Conservation (phyloP, 495 filamentous ascomycete species). For the Penicillium paradoxum region DNA sequence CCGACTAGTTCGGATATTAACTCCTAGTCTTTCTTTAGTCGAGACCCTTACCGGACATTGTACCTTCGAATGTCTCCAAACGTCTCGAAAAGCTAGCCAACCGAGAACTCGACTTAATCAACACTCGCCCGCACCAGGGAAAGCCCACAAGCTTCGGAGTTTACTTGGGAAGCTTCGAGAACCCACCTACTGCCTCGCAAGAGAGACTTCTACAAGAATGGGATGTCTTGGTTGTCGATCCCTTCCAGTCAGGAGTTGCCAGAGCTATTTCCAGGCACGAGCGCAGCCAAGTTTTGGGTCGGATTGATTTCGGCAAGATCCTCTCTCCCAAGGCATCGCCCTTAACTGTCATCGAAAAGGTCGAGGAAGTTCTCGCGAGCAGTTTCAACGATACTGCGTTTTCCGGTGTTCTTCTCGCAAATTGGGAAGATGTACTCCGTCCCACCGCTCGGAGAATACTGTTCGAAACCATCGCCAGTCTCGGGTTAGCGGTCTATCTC, state of each 20-base stretch:
- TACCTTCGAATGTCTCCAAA: conserved; percentile 26
- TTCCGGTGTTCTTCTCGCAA: conserved; percentile 46
- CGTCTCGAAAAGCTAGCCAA: conserved; percentile 26
- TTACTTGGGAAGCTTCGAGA: conserved; percentile 41
- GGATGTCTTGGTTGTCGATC: conserved; percentile 47
- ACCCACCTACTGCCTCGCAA: conserved; percentile 30
- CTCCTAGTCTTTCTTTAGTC: conserved; percentile 15
- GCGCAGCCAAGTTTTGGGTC: conserved; percentile 31
- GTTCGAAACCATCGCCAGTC: conserved; percentile 28
- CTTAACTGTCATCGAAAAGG: conserved; percentile 27
- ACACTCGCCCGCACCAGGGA: conserved; percentile 6
- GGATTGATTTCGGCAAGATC: conserved; percentile 38
- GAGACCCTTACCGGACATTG: conserved; percentile 21
- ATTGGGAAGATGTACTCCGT: conserved; percentile 39
- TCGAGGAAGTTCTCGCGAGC: conserved; percentile 27
- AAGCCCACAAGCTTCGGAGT: conserved; percentile 47
- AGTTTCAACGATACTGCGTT: conserved; percentile 33
- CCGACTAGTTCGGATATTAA: not conserved
- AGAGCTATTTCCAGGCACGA: conserved; percentile 28
- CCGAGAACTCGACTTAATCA: conserved; percentile 20
- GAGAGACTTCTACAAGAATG: conserved; percentile 35
- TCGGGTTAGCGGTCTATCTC: conserved; percentile 45
- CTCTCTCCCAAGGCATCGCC: conserved; percentile 20
- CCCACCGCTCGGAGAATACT: conserved; percentile 32
- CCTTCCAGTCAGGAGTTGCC: conserved; percentile 35